phyloP scores from a whole-genome alignment of 2,329 filamentous ascomycete species.

The Penicillium sp. region DNA sequence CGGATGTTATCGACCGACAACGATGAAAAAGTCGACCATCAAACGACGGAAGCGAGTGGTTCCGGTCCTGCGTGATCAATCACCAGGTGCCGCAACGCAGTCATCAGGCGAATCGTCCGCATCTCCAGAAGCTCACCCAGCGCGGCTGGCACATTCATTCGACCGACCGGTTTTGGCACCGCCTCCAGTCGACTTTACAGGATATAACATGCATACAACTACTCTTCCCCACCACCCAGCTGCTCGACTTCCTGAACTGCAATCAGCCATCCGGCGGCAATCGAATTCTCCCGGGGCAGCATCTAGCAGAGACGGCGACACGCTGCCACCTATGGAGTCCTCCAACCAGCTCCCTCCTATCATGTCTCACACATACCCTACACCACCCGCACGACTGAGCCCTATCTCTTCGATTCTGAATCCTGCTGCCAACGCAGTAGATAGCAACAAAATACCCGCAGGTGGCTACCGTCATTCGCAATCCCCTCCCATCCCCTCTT shows the following conservation, averaged over 20 bases:
- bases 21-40: slow-evolving; percentile 99
- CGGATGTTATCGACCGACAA: slow-evolving; percentile 83
- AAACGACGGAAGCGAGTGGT: slow-evolving; percentile 94
- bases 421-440: slow-evolving; percentile 32
- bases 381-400: slow-evolving; percentile 59
- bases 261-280: slow-evolving; percentile 18
- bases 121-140: slow-evolving; percentile 38
- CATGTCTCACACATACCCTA: slow-evolving; percentile 31
- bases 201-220: slow-evolving; percentile 34
- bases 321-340: slow-evolving; percentile 23
- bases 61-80: slow-evolving; percentile 60
- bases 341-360: slow-evolving; percentile 38
- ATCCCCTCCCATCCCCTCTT: slow-evolving; percentile 22
- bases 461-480: slow-evolving; percentile 19
- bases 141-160: slow-evolving; percentile 28
- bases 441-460: slow-evolving; percentile 18
- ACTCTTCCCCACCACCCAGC: slow-evolving; percentile 30
- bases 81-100: slow-evolving; percentile 37
- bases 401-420: slow-evolving; percentile 76
- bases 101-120: slow-evolving; percentile 41
- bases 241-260: slow-evolving; percentile 28
- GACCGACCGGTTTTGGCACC: slow-evolving; percentile 41
- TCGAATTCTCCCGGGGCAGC: slow-evolving; percentile 16
- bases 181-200: slow-evolving; percentile 49
- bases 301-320: slow-evolving; percentile 30